These are phyloP conservation scores for Exophiala calicioides DNA, from an alignment of 2,329 filamentous ascomycete genomes.

Conservation along the genomic window DNA sequence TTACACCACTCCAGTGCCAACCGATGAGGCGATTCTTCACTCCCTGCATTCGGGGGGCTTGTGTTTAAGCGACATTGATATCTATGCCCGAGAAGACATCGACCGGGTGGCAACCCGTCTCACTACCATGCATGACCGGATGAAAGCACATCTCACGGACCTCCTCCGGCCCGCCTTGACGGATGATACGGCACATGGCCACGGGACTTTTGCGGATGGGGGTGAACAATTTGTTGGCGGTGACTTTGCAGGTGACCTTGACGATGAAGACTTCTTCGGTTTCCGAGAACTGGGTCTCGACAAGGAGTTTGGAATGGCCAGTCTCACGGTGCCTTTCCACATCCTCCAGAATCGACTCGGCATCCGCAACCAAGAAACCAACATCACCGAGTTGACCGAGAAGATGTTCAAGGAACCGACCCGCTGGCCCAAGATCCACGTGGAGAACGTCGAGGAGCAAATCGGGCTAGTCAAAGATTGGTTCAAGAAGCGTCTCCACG, in stretches of 20 bases:
- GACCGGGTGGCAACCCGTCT: conserved; percentile 81
- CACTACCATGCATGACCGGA: conserved; percentile 82
- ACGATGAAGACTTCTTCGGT: conserved; percentile 98
- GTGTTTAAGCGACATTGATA: conserved; percentile 77
- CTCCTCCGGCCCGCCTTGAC: conserved; percentile 84
- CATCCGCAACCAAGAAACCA: conserved; percentile 61
- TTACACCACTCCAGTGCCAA: conserved; percentile 70
- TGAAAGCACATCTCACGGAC: conserved; percentile 91
- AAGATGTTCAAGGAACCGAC: conserved; percentile 64
- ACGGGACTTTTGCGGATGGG: conserved; percentile 89
- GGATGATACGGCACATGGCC: conserved; percentile 79
- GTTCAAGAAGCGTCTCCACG: conserved; percentile 84
- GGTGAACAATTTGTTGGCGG: conserved; percentile 96
- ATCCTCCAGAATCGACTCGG: conserved; percentile 89
- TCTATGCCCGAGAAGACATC: conserved; percentile 90
- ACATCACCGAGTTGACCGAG: conserved; percentile 25
- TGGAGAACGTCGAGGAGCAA: conserved; percentile 73
- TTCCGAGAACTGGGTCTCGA: conserved; percentile 94
- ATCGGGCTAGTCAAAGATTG: conserved; percentile 89
- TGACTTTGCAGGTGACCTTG: conserved; percentile 96
- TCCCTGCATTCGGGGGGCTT: conserved; percentile 81
- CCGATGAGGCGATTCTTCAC: conserved; percentile 85
- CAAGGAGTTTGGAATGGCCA: conserved; percentile 82
- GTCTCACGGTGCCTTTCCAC: conserved; percentile 88
- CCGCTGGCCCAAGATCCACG: conserved; percentile 74